Base-by-base conservation (phyloP, 768 basidiomycete species). In the Suillus tomentosus region DNA sequence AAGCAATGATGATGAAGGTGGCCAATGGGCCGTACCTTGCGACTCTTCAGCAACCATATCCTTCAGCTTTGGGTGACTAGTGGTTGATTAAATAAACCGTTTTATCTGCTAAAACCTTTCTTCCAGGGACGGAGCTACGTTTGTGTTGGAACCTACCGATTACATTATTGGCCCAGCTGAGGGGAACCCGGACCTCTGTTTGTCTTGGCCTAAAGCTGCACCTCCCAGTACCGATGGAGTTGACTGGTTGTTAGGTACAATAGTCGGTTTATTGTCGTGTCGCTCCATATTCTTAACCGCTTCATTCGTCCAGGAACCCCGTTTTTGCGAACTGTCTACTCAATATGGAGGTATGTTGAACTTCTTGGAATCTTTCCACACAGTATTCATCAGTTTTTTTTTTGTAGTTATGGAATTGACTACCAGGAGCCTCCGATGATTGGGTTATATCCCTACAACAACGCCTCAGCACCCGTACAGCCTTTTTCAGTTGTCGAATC, bases 1-100 rank as follows among this genome's bases (percentile, higher is more conserved):
- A 42, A 54, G 19, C 17, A 17, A 39, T 17, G 56, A 17, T 36
- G 63, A 48, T 61, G 1, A 53, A 82, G 85, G 68, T 61, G 92
- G 92, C 7, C 88, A 86, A 75, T 94, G 91, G 90, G 90, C 82
- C 22, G 74, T 93, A 40, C 92, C 92, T 9, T 94, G 92, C 65
- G 80, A 85, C 57, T 87, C 85, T 1, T 76, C 79, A 13, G 74
- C 82, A 43, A 80, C 82, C 0, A 80, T 94, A 64, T 76, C 87
- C 0, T 87, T 94, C 67, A 85, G 82, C 37, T 91, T 94, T 69
- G 89, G 88, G 91, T 89, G 66, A 55, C 82, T 68, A 17, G 11
- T 19, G 19, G 19, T n/a, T 53, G 15, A 37, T 24, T 36, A 19
- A 37, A 15, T 55, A 31, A 39, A 2, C 54, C 37, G 27, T 8